phyloP scores from a whole-genome alignment of 768 basidiomycete genomes.

The Macrolepiota dolichaula region DNA sequence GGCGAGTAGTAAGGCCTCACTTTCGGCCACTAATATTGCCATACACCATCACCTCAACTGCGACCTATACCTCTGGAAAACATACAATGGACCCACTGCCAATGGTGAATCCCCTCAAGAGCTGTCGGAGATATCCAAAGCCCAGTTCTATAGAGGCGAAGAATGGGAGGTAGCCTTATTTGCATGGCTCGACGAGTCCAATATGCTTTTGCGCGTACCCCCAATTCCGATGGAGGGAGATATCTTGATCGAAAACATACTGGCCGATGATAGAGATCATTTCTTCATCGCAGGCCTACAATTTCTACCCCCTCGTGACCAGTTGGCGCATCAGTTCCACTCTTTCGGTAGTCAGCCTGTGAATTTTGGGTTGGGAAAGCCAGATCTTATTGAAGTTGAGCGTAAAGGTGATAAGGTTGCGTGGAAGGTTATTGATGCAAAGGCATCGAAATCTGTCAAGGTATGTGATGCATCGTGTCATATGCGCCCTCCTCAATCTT shows the following conservation, averaged over 20 bases:
- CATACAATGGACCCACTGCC: constrained; percentile 24
- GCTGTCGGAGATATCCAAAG: constrained; percentile 27
- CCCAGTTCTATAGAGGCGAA: constrained; percentile 39
- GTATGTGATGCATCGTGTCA: constrained; percentile 21
- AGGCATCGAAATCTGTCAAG: constrained; percentile 45
- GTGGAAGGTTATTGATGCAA: constrained; percentile 52
- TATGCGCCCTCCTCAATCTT: background rate
- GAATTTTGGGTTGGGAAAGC: constrained; percentile 43
- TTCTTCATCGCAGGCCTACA: constrained; percentile 43
- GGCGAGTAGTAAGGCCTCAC: constrained; percentile 23
- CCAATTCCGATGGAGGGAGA: constrained; percentile 29
- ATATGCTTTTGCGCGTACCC: constrained; percentile 39
- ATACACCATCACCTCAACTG: constrained; percentile 43
- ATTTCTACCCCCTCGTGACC: constrained; percentile 38
- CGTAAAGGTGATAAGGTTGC: constrained; percentile 27
- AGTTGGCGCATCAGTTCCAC: constrained; percentile 30
- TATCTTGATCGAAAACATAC: constrained; percentile 36
- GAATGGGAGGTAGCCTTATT: constrained; percentile 44
- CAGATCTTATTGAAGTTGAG: constrained; percentile 44
- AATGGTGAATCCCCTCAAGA: background rate
- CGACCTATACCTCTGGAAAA: constrained; percentile 43
- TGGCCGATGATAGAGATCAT: constrained; percentile 38
- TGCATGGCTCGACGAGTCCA: constrained; percentile 35
- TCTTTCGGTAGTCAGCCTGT: constrained; percentile 29
- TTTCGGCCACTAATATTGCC: constrained; percentile 48